Percentiles rank a stretch among this genome's conserved stretches.
Conservation (phyloP, 1,284 basidiomycete genomes). For the Ganoderma lucidum region DNA sequence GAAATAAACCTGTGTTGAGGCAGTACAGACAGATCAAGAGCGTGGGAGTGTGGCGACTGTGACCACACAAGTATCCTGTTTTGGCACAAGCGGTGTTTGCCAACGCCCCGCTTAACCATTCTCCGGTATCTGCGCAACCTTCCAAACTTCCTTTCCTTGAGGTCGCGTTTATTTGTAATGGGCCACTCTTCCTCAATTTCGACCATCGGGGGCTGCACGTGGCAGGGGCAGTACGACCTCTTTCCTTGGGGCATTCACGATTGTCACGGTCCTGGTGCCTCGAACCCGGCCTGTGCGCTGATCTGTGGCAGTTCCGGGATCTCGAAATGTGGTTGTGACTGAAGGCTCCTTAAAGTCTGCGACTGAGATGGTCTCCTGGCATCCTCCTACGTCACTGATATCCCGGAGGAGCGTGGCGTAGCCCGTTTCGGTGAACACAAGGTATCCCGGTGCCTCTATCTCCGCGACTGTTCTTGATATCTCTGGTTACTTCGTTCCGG, state of each 20-base stretch:
- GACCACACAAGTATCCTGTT: slow-evolving; percentile 11
- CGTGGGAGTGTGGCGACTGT: slow-evolving; percentile 17
- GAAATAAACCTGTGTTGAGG: slow-evolving; percentile 25
- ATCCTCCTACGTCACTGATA: background rate
- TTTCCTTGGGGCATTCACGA: background rate
- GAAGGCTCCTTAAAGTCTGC: background rate
- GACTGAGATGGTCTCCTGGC: background rate
- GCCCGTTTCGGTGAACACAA: slow-evolving; percentile 25
- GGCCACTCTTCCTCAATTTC: background rate
- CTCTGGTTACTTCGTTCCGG: slow-evolving; percentile 13
- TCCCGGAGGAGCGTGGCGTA: background rate
- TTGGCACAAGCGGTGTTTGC: slow-evolving; percentile 24
- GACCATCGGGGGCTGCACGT: background rate
- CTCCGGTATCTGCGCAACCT: slow-evolving; percentile 3
- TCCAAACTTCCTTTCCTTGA: background rate
- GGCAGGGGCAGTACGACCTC: background rate
- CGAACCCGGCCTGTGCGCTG: slow-evolving; percentile 8
- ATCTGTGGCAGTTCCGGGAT: slow-evolving; percentile 15
- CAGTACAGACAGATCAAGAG: slow-evolving; percentile 12
- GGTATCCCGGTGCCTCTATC: slow-evolving; percentile 24
- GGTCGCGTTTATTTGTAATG: background rate
- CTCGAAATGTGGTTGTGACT: background rate
- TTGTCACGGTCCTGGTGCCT: slow-evolving; percentile 9
- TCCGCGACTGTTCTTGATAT: slow-evolving; percentile 23
- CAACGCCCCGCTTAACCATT: slow-evolving; percentile 24